Percentiles rank a stretch among this genome's conserved stretches.
Evolutionary conservation across 2,329 filamentous ascomycete genomes (phyloP).

Genomic region (Plenodomus tracheiphilus): DNA sequence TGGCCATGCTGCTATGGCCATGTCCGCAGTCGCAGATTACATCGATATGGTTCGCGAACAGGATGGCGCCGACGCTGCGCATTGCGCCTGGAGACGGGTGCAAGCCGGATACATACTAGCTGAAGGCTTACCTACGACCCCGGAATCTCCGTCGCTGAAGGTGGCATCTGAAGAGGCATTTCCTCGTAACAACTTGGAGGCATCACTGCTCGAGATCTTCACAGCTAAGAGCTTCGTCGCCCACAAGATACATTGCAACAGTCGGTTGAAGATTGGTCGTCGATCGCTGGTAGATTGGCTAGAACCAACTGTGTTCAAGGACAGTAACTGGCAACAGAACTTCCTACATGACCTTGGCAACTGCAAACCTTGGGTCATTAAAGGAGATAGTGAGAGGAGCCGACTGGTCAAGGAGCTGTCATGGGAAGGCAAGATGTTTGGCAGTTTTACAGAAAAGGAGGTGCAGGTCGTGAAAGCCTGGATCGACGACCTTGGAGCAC

Average conservation of each 20-base stretch:
- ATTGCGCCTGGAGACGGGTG: conserved; percentile 47
- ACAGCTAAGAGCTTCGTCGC: conserved; percentile 45
- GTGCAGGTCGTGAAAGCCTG: conserved; percentile 43
- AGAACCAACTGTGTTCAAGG: conserved; percentile 36
- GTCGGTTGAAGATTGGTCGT: conserved; percentile 46
- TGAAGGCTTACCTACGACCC: conserved; percentile 27
- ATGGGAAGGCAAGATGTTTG: conserved; percentile 57
- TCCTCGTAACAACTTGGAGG: conserved; percentile 15
- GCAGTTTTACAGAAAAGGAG: conserved; percentile 53
- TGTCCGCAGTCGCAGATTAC: conserved; percentile 43
- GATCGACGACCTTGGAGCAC: conserved; percentile 44
- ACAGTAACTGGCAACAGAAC: conserved; percentile 37
- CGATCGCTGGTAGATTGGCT: conserved; percentile 49
- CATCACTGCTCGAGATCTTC: conserved; percentile 36
- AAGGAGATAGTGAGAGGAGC: conserved; percentile 47
- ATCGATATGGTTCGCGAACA: conserved; percentile 34
- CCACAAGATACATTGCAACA: conserved; percentile 48
- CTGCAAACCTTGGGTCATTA: conserved; percentile 48
- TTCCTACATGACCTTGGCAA: conserved; percentile 44
- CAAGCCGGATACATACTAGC: conserved; percentile 50
- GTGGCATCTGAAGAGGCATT: conserved; percentile 4
- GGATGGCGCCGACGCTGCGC: conserved; percentile 34
- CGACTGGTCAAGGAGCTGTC: conserved; percentile 48
- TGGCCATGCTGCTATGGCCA: conserved; percentile 55
- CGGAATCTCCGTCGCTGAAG: conserved; percentile 21